phyloP scores from a whole-genome alignment of 768 basidiomycete genomes.

The Nidularia sp. region DNA sequence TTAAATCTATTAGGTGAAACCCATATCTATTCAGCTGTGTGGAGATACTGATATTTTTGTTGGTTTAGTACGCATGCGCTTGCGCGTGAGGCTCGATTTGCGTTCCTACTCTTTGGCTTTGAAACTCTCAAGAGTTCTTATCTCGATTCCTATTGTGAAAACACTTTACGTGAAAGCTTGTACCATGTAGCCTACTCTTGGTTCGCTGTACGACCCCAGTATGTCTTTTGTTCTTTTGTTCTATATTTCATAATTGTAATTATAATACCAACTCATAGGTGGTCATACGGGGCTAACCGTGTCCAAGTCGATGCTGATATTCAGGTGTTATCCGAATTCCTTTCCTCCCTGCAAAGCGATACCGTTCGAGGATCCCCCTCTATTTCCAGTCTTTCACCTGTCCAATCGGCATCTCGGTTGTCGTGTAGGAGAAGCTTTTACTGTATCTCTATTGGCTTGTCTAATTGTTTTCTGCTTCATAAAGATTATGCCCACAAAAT shows the following conservation, averaged over 20 bases:
- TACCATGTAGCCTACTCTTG: conserved; percentile 83
- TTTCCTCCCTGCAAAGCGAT: conserved; percentile 74
- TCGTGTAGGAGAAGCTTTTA: conserved; percentile 29
- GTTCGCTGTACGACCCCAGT: conserved; percentile 96
- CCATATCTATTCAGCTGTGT: neutral
- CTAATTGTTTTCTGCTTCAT: neutral
- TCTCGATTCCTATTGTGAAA: conserved; percentile 80
- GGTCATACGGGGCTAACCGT: conserved; percentile 94
- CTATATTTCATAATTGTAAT: conserved; percentile 1
- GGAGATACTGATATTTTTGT: neutral
- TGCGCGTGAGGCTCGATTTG: conserved; percentile 86
- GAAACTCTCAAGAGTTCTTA: conserved; percentile 86
- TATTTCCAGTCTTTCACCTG: conserved; percentile 59
- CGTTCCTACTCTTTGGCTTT: conserved; percentile 89
- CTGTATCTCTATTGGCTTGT: neutral
- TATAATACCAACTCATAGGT: conserved; percentile 41
- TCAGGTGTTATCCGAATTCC: conserved; percentile 81
- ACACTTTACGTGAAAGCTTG: conserved; percentile 65
- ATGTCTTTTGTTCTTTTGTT: conserved; percentile 21
- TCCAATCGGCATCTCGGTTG: conserved; percentile 37
- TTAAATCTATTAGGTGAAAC: conserved; percentile 69
- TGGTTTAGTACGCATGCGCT: conserved; percentile 78
- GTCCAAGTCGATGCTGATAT: conserved; percentile 88
- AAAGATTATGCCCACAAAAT: conserved; percentile 59
- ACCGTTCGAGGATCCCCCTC: conserved; percentile 51